Conservation (phyloP, 2,329 filamentous ascomycete species). For the Pyricularia sp. region DNA sequence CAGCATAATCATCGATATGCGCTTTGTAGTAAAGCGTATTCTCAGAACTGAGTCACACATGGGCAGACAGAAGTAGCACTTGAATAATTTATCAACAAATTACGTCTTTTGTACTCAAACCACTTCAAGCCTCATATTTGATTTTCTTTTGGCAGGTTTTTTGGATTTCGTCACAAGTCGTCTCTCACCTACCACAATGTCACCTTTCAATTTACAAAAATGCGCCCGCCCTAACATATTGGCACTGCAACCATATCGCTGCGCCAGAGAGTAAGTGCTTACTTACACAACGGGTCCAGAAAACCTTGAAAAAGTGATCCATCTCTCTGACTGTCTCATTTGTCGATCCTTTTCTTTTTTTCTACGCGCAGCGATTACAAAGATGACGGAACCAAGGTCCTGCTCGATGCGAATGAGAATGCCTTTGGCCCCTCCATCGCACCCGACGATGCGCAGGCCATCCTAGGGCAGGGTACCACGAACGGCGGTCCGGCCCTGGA, state of each 20-base stretch:
- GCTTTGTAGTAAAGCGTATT: background rate
- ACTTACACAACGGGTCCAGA: background rate
- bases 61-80: background rate
- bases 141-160: background rate
- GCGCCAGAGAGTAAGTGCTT: slow-evolving; percentile 59
- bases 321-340: background rate
- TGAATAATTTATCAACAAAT: background rate
- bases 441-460: slow-evolving; percentile 30
- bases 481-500: slow-evolving; percentile 48
- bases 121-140: background rate
- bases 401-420: slow-evolving; percentile 97
- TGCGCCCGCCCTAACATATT: slow-evolving; percentile 70
- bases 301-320: background rate
- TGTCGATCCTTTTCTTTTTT: slow-evolving; percentile 14
- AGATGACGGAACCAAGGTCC: slow-evolving; percentile 88
- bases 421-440: slow-evolving; percentile 75
- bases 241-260: slow-evolving; percentile 64
- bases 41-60: background rate
- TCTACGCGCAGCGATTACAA: slow-evolving; percentile 71
- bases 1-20: background rate
- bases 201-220: slow-evolving; percentile 57
- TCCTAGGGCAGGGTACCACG: slow-evolving; percentile 13
- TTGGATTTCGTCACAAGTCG: background rate
- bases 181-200: slow-evolving; percentile 26
- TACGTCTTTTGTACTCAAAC: background rate